Percentiles rank a stretch among this genome's conserved stretches.
Conservation (phyloP, 192 early-diverging fungal genomes). For the Coemansia reversa region DNA sequence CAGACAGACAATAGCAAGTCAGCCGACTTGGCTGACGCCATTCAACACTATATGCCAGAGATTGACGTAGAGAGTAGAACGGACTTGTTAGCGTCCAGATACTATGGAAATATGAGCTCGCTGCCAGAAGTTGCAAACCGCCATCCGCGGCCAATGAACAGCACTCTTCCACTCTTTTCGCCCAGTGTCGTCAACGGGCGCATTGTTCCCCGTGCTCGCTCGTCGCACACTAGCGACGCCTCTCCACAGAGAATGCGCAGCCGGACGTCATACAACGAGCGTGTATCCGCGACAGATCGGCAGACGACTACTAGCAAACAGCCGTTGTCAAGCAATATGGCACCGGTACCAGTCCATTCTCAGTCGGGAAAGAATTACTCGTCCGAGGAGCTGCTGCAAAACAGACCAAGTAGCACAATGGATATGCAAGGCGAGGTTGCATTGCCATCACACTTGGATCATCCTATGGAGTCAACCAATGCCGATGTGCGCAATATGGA, state of each 20-base stretch:
- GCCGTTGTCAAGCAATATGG: not conserved
- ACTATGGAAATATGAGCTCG: conserved; percentile 49
- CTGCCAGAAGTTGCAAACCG: conserved; percentile 25
- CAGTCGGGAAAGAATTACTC: not conserved
- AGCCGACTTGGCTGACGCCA: conserved; percentile 21
- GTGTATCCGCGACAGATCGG: not conserved
- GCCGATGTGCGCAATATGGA: not conserved
- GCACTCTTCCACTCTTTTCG: conserved; percentile 51
- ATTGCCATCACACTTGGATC: not conserved
- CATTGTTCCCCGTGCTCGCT: conserved; percentile 9
- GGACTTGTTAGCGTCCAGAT: conserved; percentile 34
- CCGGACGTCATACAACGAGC: not conserved
- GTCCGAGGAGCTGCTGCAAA: not conserved
- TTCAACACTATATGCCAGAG: conserved; percentile 44
- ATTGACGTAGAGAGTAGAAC: conserved; percentile 30
- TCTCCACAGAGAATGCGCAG: conserved; percentile 5
- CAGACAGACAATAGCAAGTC: conserved; percentile 9
- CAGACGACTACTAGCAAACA: not conserved
- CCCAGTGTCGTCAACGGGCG: conserved; percentile 41
- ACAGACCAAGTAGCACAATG: not conserved
- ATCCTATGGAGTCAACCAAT: not conserved
- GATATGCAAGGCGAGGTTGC: not conserved
- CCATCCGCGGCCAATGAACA: conserved; percentile 47
- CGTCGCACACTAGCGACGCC: conserved; percentile 27
- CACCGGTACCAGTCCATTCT: not conserved